Evolutionary conservation across 2,329 filamentous ascomycete genomes (phyloP), one percentile per base, ranked within the genome.

Genomic region (Lachnellula occidentalis): DNA sequence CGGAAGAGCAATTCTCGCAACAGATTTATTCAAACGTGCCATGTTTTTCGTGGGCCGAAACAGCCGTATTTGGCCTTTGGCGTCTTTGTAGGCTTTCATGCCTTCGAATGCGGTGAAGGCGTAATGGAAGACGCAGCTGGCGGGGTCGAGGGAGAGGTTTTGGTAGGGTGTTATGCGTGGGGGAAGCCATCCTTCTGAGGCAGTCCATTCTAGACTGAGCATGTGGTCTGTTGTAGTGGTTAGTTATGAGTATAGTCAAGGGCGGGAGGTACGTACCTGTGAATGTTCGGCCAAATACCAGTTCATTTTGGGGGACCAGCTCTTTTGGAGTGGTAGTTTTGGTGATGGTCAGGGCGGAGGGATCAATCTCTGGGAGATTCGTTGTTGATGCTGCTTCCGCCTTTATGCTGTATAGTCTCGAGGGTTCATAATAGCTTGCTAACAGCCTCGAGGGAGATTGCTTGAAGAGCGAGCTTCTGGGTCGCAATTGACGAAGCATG

Each of bases 21-120:
- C 83, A 2, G 92, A 96, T 72, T 87, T 90, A 79, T 97, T 99
- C 73, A 99, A 76, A 58, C 94, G 87, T 61, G 79, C 85, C 92
- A 97, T 97, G 78, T 99, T 99, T 81, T 84, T 94, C 71, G 95
- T 87, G 2, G 94, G 94, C 34, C 94, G 84, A 81, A 99, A 99
- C 52, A 99, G 78, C 53, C 92, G 86, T 64, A 96, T 82, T 56
- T 85, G 76, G 64, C 90, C 90, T 43, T 82, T 70, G 66, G 80
- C 83, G 75, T 95, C 90, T 74, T 92, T 95, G 81, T 99, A 99
- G 57, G 94, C 94, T 78, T 99, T 99, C 91, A 97, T 96, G 64
- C 94, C 94, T 78, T 99, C 94, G 74, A 99, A 99, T 72, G 88
- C 94, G 73, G 95, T 90, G 70, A 97, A 97, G 48, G 90, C 94